Base-by-base conservation (phyloP, 306 rosid species). In the Hippophae gyantsensis region DNA sequence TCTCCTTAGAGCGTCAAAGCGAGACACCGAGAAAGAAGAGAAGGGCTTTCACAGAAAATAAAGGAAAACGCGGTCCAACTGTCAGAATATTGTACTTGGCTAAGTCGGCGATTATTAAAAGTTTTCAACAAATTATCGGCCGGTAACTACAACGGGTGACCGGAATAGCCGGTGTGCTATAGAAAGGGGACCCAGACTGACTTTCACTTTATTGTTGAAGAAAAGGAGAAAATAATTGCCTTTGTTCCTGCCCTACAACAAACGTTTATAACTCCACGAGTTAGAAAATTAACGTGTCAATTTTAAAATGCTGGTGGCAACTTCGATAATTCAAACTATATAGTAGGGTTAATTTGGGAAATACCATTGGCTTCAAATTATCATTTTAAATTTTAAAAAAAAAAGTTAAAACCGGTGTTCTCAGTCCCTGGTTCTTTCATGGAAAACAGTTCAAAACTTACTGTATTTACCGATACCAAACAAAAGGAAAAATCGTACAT, bases 11-110 rank as follows among this genome's bases (percentile, higher is more conserved):
- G 54, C 26, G 7, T 27, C 66, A 69, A 82, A 68, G 72, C 69
- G 60, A 65, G 67, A 74, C 47, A 55, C 40, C 58, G 46, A 56
- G 63, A 62, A 32, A 65, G 62, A 69, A 48, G 47, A 59, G 10
- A 62, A 32, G 52, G 56, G 55, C 63, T 67, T 49, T 74, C 68
- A 69, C 23, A 73, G 77, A 70, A 72, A 68, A 67, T 51, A 58
- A 68, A 71, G 54, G 83, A 72, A 78, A 69, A 60, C 41, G 78
- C 61, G 46, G 82, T 63, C 42, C 58, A 72, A 81, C 85, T 63
- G 82, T 79, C 65, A 46, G 68, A 64, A 38, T 60, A 60, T 67
- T 49, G 58, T 49, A 44, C 25, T 58, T 58, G 48, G 32, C 46
- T 14, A 63, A 62, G 57, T 64, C 72, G 75, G 77, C 61, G 68